phyloP scores from a whole-genome alignment of 2,329 filamentous ascomycete species.

The Ceratocystis colombiana region DNA sequence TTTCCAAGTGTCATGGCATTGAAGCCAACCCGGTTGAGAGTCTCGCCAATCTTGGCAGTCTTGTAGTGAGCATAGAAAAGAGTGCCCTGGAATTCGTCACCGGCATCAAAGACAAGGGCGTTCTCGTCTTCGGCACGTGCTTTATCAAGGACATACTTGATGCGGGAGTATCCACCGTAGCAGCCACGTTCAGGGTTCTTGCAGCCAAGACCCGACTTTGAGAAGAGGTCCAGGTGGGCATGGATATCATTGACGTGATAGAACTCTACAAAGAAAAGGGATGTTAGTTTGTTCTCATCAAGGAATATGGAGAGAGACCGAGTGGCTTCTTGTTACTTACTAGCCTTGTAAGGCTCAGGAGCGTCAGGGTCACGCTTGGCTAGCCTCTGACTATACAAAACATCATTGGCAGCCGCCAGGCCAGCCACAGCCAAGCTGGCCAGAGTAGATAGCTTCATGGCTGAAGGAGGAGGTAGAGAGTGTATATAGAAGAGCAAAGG shows the following conservation, averaged over 20 bases:
- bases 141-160: conserved; percentile 50
- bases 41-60: conserved; percentile 58
- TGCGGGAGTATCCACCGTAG: conserved; percentile 54
- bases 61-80: conserved; percentile 58
- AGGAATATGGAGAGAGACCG: not conserved
- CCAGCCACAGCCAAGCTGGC: conserved; percentile 29
- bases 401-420: conserved; percentile 37
- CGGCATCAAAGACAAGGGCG: conserved; percentile 53
- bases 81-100: conserved; percentile 61
- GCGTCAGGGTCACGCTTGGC: conserved; percentile 42
- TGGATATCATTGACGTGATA: conserved; percentile 63
- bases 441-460: conserved; percentile 23
- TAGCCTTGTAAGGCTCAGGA: conserved; percentile 45
- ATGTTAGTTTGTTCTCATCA: not conserved
- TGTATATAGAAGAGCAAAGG: not conserved
- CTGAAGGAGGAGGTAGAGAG: not conserved
- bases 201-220: conserved; percentile 52
- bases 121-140: conserved; percentile 49
- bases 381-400: conserved; percentile 41
- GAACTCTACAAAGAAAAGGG: conserved; percentile 38
- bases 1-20: conserved; percentile 59
- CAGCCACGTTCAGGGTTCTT: conserved; percentile 46
- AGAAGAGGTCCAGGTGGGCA: conserved; percentile 55
- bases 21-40: conserved; percentile 55
- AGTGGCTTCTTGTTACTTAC: conserved; percentile 29